Percentiles rank a stretch among this genome's conserved stretches.
Evolutionary conservation across 2,329 filamentous ascomycete species (phyloP).

Genomic region (Teratosphaeria nubilosa): DNA sequence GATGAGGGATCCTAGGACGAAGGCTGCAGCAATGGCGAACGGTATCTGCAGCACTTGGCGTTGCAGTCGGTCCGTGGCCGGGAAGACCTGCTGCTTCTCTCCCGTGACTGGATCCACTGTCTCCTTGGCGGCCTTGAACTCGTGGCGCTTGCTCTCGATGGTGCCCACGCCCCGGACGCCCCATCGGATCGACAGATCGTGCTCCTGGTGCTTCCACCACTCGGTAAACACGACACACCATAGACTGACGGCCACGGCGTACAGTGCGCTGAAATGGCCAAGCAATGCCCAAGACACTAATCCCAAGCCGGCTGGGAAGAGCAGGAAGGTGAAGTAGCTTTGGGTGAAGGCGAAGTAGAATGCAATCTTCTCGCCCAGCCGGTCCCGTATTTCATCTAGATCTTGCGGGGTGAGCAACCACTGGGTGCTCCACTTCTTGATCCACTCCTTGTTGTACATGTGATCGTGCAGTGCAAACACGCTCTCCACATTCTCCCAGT

Average conservation of each 20-base stretch:
- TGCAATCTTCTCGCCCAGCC: conserved; percentile 56
- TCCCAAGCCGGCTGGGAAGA: conserved; percentile 73
- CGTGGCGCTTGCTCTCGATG: conserved; percentile 65
- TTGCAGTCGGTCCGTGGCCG: conserved; percentile 61
- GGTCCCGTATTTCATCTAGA: conserved; percentile 40
- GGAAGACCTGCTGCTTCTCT: conserved; percentile 65
- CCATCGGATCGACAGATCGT: conserved; percentile 79
- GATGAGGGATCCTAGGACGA: conserved; percentile 71
- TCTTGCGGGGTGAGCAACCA: conserved; percentile 39
- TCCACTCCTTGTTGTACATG: conserved; percentile 43
- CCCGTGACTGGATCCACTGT: conserved; percentile 72
- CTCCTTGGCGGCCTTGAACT: conserved; percentile 72
- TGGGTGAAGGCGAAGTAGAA: conserved; percentile 95
- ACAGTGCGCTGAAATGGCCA: conserved; percentile 72
- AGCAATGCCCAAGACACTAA: conserved; percentile 70
- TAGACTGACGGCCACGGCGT: conserved; percentile 67
- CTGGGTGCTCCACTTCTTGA: conserved; percentile 41
- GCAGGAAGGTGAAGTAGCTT: conserved; percentile 75
- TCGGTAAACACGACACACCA: conserved; percentile 88
- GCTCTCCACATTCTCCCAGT: conserved; percentile 41
- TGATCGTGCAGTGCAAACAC: conserved; percentile 43
- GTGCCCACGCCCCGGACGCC: conserved; percentile 73
- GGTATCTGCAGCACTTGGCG: conserved; percentile 75
- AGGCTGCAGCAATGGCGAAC: conserved; percentile 65
- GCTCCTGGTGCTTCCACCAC: conserved; percentile 90